Percentiles rank a stretch among this genome's conserved stretches.
phyloP scores from a whole-genome alignment of 495 filamentous ascomycete species.

The Daldinia bambusicola region DNA sequence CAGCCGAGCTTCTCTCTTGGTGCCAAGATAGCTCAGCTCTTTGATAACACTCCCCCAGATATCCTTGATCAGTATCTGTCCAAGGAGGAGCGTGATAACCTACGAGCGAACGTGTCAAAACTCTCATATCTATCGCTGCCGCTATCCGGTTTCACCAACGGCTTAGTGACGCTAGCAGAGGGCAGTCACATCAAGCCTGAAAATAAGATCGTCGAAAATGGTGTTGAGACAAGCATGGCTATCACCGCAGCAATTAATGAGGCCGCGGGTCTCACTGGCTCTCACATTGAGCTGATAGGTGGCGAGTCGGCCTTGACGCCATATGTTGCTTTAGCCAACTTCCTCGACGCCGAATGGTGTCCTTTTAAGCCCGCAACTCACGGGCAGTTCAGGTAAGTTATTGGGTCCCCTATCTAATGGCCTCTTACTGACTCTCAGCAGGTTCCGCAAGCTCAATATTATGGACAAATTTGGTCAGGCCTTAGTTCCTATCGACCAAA shows the following conservation, averaged over 20 bases:
- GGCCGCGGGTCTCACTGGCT: neutral
- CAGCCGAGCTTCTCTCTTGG: slow-evolving; percentile 56
- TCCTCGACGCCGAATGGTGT: slow-evolving; percentile 4
- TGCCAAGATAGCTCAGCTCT: slow-evolving; percentile 49
- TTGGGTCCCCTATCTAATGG: neutral
- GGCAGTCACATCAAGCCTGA: slow-evolving; percentile 57
- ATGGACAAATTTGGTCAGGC: slow-evolving; percentile 56
- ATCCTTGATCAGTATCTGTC: slow-evolving; percentile 34
- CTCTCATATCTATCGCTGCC: slow-evolving; percentile 54
- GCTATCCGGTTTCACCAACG: slow-evolving; percentile 55
- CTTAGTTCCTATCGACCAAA: slow-evolving; percentile 43
- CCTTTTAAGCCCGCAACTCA: slow-evolving; percentile 57
- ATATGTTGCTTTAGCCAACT: slow-evolving; percentile 18
- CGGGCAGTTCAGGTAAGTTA: slow-evolving; percentile 51
- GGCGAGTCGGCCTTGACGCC: slow-evolving; percentile 39
- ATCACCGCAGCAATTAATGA: slow-evolving; percentile 6
- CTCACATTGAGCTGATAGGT: neutral
- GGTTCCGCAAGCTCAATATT: slow-evolving; percentile 60
- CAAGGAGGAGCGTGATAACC: slow-evolving; percentile 9
- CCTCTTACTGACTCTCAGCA: neutral
- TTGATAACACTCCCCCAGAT: slow-evolving; percentile 40
- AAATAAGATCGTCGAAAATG: slow-evolving; percentile 39
- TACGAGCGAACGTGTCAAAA: slow-evolving; percentile 15
- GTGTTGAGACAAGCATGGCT: neutral
- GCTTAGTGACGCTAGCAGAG: slow-evolving; percentile 53